A percentile compares a stretch with the other conserved stretches of the same genome.
These are phyloP conservation scores for Chaetomium tenue DNA, from an alignment of 495 filamentous ascomycete species.

Conservation along the genomic window DNA sequence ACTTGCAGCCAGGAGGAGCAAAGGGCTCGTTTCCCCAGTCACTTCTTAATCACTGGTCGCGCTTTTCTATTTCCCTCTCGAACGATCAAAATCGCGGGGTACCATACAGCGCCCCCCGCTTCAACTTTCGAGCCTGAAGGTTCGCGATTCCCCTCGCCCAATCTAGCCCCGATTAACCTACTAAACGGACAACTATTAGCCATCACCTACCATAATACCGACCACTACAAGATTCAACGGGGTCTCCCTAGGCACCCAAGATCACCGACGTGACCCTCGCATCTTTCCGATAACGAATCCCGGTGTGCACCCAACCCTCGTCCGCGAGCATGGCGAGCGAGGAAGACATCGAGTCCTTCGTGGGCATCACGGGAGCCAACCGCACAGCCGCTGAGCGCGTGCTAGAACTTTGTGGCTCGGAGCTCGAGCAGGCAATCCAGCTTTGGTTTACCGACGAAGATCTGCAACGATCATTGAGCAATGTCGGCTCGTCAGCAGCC, in stretches of 20 bases:
- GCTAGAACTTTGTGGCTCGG: slow-evolving; percentile 74
- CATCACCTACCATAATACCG: background rate
- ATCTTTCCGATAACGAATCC: background rate
- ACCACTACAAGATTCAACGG: background rate
- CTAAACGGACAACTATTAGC: background rate
- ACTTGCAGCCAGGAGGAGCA: too few relatives aligned
- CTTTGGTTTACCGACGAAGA: slow-evolving; percentile 84
- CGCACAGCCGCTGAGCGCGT: slow-evolving; percentile 71
- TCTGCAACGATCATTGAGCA: slow-evolving; percentile 51
- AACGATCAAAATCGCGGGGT: background rate
- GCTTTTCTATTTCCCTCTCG: background rate
- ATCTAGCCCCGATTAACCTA: background rate
- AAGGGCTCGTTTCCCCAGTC: background rate
- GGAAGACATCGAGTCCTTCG: slow-evolving; percentile 56
- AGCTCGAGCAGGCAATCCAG: slow-evolving; percentile 80
- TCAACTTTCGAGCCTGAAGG: background rate
- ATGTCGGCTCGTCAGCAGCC: slow-evolving; percentile 39
- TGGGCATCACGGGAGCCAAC: slow-evolving; percentile 62
- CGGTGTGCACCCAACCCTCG: background rate
- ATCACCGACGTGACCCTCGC: background rate
- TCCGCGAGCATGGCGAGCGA: slow-evolving; percentile 62
- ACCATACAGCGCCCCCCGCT: background rate
- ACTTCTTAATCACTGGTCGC: too few relatives aligned
- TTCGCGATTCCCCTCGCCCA: background rate
- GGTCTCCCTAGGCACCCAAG: background rate